Percentiles rank a stretch among this genome's conserved stretches.
phyloP scores from a whole-genome alignment of 179 eudicot genomes.

The Silene coronaria region DNA sequence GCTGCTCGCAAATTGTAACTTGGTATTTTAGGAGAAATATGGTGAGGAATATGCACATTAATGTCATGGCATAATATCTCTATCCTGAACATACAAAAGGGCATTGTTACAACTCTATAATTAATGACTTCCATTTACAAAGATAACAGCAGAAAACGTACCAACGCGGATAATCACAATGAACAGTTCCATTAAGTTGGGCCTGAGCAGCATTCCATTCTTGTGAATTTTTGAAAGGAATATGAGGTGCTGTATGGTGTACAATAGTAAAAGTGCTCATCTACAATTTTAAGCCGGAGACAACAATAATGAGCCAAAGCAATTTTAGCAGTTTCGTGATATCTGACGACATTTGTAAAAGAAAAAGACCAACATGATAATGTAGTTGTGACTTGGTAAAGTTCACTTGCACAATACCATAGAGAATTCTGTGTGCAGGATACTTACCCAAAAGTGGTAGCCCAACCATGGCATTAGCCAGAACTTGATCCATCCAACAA shows the following conservation, averaged over 20 bases:
- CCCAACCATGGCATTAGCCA: constrained; percentile 99
- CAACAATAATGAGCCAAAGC: constrained; percentile 9
- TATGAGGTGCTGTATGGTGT: constrained; percentile 96
- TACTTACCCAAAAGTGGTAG: constrained; percentile 93
- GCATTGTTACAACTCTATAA: constrained; percentile 9
- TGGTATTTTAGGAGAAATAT: constrained; percentile 83
- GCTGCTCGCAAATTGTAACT: constrained; percentile 90
- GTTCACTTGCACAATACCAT: neutral
- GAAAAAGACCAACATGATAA: neutral
- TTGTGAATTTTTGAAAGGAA: constrained; percentile 64
- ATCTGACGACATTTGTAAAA: neutral
- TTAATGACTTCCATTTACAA: neutral
- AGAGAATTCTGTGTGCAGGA: neutral
- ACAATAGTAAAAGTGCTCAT: constrained; percentile 99
- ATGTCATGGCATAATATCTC: constrained; percentile 89
- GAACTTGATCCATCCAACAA: constrained; percentile 89
- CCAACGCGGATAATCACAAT: constrained; percentile 94
- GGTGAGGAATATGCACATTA: constrained; percentile 91
- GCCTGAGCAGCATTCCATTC: constrained; percentile 94
- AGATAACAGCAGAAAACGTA: constrained; percentile 23
- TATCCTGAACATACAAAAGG: constrained; percentile 46
- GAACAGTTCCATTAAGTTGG: constrained; percentile 92
- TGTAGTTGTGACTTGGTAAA: neutral
- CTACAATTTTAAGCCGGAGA: constrained; percentile 33
- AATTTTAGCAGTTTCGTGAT: neutral